phyloP scores from a whole-genome alignment of 1,284 basidiomycete genomes.

The Baeospora myosura region DNA sequence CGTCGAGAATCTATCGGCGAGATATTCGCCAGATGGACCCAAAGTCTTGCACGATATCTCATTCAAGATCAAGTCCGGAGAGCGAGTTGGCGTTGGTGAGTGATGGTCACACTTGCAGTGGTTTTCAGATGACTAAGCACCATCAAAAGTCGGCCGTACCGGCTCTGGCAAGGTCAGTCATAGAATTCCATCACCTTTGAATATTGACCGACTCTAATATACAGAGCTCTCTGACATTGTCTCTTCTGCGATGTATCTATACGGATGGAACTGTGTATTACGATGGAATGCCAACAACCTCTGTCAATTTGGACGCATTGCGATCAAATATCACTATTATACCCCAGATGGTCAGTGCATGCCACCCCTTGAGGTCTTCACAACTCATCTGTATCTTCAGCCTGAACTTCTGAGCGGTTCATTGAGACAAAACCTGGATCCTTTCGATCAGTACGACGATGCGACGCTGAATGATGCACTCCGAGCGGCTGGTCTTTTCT shows the following conservation, averaged over 20 bases:
- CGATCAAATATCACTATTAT: constrained; percentile 60
- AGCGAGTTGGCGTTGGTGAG: constrained; percentile 54
- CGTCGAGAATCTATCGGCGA: constrained; percentile 56
- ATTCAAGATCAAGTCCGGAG: constrained; percentile 51
- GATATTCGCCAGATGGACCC: constrained; percentile 45
- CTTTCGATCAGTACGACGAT: constrained; percentile 71
- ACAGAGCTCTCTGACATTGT: constrained; percentile 46
- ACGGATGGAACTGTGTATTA: constrained; percentile 52
- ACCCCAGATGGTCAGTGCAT: constrained; percentile 37
- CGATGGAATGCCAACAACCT: constrained; percentile 37
- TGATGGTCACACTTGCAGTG: constrained; percentile 1
- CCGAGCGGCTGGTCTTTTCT: constrained; percentile 46
- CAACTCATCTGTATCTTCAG: constrained; percentile 20
- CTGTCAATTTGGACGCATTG: constrained; percentile 59
- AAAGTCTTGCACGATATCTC: constrained; percentile 50
- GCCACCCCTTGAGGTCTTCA: constrained; percentile 13
- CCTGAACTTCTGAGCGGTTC: constrained; percentile 62
- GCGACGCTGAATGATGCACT: constrained; percentile 48
- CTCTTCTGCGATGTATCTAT: constrained; percentile 48
- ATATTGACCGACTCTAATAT: constrained; percentile 26
- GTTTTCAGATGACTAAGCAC: neutral
- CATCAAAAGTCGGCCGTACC: constrained; percentile 53
- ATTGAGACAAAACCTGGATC: constrained; percentile 56
- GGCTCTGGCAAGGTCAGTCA: constrained; percentile 60
- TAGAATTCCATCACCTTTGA: constrained; percentile 31